Conservation (phyloP, 2,329 filamentous ascomycete species). For the Acrocalymma vagum region DNA sequence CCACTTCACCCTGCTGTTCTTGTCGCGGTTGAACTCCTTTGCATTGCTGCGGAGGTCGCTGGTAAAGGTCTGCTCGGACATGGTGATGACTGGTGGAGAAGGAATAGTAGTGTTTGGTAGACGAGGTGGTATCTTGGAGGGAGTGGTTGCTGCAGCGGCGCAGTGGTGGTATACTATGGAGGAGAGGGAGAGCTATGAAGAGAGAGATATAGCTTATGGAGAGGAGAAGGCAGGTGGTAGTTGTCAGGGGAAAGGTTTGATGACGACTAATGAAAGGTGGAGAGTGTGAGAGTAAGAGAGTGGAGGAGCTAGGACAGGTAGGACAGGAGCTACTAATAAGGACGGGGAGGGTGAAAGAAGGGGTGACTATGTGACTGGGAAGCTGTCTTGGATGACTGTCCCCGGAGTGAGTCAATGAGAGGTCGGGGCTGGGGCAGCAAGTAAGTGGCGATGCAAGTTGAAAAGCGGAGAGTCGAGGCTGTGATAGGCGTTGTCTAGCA, state of each 20-base stretch:
- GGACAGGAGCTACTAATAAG: slow-evolving; percentile 37
- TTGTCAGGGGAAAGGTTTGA: slow-evolving; percentile 8
- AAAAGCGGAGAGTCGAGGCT: no score
- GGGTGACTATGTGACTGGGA: slow-evolving; percentile 39
- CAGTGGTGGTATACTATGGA: slow-evolving; percentile 13
- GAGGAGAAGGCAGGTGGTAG: slow-evolving; percentile 8
- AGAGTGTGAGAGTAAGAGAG: slow-evolving; percentile 17
- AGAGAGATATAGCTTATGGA: slow-evolving; percentile 5
- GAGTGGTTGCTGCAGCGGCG: no score
- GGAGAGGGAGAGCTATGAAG: slow-evolving; percentile 5
- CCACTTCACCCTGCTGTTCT: slow-evolving; percentile 61
- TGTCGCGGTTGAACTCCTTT: slow-evolving; percentile 61
- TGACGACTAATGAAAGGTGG: slow-evolving; percentile 17
- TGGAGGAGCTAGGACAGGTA: slow-evolving; percentile 18
- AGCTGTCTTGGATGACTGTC: slow-evolving; percentile 46
- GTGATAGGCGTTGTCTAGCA: no score
- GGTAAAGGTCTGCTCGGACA: slow-evolving; percentile 57
- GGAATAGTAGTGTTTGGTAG: slow-evolving; percentile 20
- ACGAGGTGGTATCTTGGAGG: slow-evolving; percentile 20
- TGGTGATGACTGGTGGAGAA: slow-evolving; percentile 44
- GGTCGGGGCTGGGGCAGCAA: slow-evolving; percentile 23
- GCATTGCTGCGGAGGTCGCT: slow-evolving; percentile 63
- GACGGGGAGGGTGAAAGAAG: slow-evolving; percentile 27
- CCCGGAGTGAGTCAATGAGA: slow-evolving; percentile 41
- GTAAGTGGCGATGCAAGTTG: slow-evolving; percentile 39